phyloP scores from a whole-genome alignment of 495 filamentous ascomycete genomes.

The Hypoxylon subgilvum region DNA sequence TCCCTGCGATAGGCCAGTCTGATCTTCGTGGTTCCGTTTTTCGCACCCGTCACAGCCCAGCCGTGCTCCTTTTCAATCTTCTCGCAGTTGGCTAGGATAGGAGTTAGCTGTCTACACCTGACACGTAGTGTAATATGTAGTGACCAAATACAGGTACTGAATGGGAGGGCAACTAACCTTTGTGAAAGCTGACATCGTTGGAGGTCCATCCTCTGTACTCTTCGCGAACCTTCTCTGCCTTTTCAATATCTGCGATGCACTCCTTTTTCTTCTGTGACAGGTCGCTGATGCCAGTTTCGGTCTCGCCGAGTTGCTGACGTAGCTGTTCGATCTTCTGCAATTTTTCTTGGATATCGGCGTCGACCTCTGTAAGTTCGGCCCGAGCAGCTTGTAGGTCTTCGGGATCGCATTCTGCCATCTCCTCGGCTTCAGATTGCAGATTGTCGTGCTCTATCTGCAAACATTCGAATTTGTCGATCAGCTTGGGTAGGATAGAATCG shows the following conservation, averaged over 20 bases:
- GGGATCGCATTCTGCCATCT: slow-evolving; percentile 79
- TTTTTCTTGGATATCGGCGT: slow-evolving; percentile 72
- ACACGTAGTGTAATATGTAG: slow-evolving; percentile 1
- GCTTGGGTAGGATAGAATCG: slow-evolving; percentile 65
- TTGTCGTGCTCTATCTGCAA: slow-evolving; percentile 67
- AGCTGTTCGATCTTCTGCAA: slow-evolving; percentile 67
- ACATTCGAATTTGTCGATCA: slow-evolving; percentile 62
- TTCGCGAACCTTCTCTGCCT: slow-evolving; percentile 83
- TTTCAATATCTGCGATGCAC: slow-evolving; percentile 73
- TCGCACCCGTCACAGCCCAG: slow-evolving; percentile 76
- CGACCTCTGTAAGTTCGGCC: slow-evolving; percentile 65
- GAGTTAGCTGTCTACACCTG: slow-evolving; percentile 10
- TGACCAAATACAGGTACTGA: neutral
- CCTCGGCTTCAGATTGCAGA: slow-evolving; percentile 72
- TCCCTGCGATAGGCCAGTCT: slow-evolving; percentile 81
- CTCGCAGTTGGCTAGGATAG: slow-evolving; percentile 66
- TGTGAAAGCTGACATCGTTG: slow-evolving; percentile 73
- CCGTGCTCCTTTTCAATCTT: slow-evolving; percentile 71
- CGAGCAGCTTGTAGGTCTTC: slow-evolving; percentile 74
- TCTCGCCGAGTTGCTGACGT: slow-evolving; percentile 65
- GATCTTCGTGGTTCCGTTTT: slow-evolving; percentile 59
- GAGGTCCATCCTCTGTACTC: slow-evolving; percentile 88
- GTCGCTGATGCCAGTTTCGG: slow-evolving; percentile 64
- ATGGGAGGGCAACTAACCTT: slow-evolving; percentile 58
- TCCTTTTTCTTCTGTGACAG: slow-evolving; percentile 69